Base-by-base conservation (phyloP, 2,329 filamentous ascomycete genomes). In the Colletotrichum simmondsii region DNA sequence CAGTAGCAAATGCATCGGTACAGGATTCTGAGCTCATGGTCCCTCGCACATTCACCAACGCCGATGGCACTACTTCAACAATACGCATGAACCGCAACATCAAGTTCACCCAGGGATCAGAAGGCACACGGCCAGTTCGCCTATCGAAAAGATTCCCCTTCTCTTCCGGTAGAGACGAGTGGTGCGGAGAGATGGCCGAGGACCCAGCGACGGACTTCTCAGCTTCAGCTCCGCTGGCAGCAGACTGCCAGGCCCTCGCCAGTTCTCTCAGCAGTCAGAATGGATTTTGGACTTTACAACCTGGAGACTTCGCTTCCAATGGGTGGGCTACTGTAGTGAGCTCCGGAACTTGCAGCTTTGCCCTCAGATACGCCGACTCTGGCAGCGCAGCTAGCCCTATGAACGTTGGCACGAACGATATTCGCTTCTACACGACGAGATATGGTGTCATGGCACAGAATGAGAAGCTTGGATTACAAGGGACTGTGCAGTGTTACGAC, bases 391-490 rank as follows among this genome's bases (percentile, higher is more conserved):
- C 24, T 14, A 66, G 35, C 56, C 42, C 52, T n/a, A 53, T 75
- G 46, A 62, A 32, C 12, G 63, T 75, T 30, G 74, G 74, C 24
- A 73, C 74, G 30, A 75, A 75, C 28, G 74, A 75, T 10, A 49
- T 75, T 11, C 63, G 70, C 19, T 75, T 71, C 46, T 73, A 75
- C 53, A 71, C 65, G 5, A 64, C 37, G 4, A 65, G 73, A 12
- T 71, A 69, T 19, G 28, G 32, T 12, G 24, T 37, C 10, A 46
- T 71, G 59, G 66, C 68, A 4, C 24, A 68, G 32, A 37, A 73
- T 16, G 73, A 69, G 4, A 71, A 66, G 49, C 19, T 75, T 8
- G 73, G 70, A 7, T 19, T 71, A 28, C 57, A 59, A n/a, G 74
- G 70, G 2, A 72, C 54, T 5, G 67, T 75, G 12, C 59, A 65